These are phyloP conservation scores for Wallacemonas collosoma DNA, from an alignment of 208 protist genomes.

Conservation along the genomic window DNA sequence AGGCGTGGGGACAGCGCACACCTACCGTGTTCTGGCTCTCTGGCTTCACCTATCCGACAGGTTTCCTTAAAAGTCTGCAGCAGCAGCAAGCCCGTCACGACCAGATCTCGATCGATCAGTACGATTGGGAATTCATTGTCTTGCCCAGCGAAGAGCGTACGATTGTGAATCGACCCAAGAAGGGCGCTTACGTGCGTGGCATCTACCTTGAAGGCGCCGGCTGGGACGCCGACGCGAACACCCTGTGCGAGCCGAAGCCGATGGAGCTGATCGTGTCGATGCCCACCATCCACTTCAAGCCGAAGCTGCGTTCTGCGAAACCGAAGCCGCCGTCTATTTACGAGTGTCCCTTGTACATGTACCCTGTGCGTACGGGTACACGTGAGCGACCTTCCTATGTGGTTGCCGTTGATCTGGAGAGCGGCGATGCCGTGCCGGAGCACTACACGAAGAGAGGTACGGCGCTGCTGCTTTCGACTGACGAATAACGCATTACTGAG, in stretches of 20 bases:
- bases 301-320: constrained; percentile 91
- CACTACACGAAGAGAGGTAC: constrained; percentile 98
- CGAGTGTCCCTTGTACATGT: constrained; percentile 97
- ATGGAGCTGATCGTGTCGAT: constrained; percentile 97
- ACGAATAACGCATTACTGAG: constrained; percentile 51
- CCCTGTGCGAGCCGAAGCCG: constrained; percentile 94
- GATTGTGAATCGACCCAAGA: constrained; percentile 91
- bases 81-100: constrained; percentile 93
- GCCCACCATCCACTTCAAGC: constrained; percentile 99
- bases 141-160: constrained; percentile 89
- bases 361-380: constrained; percentile 96
- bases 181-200: constrained; percentile 96
- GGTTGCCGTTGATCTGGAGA: constrained; percentile 94
- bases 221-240: constrained; percentile 92
- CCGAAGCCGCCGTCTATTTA: constrained; percentile 88
- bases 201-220: constrained; percentile 97
- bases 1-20: constrained; percentile 90
- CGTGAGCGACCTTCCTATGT: constrained; percentile 97
- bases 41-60: constrained; percentile 98
- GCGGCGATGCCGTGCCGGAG: constrained; percentile 89
- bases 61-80: constrained; percentile 98
- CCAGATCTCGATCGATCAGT: constrained; percentile 96
- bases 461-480: constrained; percentile 95
- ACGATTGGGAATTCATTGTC: constrained; percentile 97
- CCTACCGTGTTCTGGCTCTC: constrained; percentile 98